Evolutionary conservation across 768 basidiomycete genomes (phyloP), one percentile per base, ranked within the genome.

Genomic region (Kwoniella pini): DNA sequence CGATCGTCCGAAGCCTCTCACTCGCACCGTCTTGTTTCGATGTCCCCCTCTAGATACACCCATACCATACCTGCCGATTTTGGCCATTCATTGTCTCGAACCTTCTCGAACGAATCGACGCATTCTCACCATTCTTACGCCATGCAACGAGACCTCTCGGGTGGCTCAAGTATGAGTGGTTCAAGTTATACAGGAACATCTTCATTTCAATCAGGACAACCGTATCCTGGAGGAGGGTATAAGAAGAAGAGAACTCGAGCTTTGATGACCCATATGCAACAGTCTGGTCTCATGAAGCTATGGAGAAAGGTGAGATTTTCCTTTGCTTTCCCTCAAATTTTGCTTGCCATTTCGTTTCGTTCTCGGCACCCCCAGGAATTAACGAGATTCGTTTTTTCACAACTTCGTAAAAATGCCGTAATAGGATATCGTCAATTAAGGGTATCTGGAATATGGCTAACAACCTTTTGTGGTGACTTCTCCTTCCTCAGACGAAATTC

Each of bases 401-500:
- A 24, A 21, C 42, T 24, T 50, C n/a, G n/a, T 28, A 52, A 51
- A 2, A 36, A 33, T 22, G 42, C 42, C 42, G 46, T 42, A 19
- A 17, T 51, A 11, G 5, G 4, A n/a, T n/a, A 11, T 28, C 15
- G 4, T 46, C 33, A 27, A n/a, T 28, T 49, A 21, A 42, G 11
- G 40, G 19, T 42, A 17, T 13, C 6, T 6, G 9, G 19, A 42
- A 13, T 42, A 42, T 13, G 40, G 40, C 40, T 42, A 42, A 42
- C 40, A 22, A 27, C 36, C 21, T 21, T 22, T 7, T 39, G 13
- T 24, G 7, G 7, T 27, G 5, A 6, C 13, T 26, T 27, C 24
- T 13, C 2, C 30, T 13, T 11, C 19, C n/a, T 26, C 38, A 75
- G 72, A 69, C 66, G 21, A 70, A 68, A 31, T 72, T 72, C 38